Base-by-base conservation (phyloP, 371 early-diverging fungal species). In the Sanchytrium tribonematis region DNA sequence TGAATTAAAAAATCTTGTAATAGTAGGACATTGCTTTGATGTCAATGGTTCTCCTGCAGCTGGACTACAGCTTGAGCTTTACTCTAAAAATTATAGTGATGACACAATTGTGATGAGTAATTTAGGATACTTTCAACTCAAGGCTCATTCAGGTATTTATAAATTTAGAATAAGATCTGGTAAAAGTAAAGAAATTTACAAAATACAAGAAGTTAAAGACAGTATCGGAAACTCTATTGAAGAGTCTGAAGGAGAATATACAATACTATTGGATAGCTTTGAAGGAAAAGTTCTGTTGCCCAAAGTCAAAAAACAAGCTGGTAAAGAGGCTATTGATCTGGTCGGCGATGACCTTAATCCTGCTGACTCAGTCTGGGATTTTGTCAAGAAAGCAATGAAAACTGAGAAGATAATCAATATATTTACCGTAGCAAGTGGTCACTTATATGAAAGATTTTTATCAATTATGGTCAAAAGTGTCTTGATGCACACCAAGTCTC, bases 41-140 rank as follows among this genome's bases (percentile, higher is more conserved):
- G n/a, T n/a, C 16, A 78, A 77, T 28, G 80, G 79, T 48, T 71
- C 75, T 1, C 86, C 93, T 1, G 92, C 93, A 65, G 85, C 90
- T 17, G 94, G 94, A 0, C 80, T 89, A 2, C 90, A 96, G 74
- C 86, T 92, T 68, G 80, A 85, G 5, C 83, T 95, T 17, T 88
- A 87, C 16, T 85, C 87, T 17, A 73, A 74, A 0, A 71, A 75
- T 0, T 70, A 80, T 1, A 80, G 82, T 66, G 85, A 84, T 0
- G 93, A 91, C 72, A 93, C 93, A 0, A 87, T 91, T 32, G 90
- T 93, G 0, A 95, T 95, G 96, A 89, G 90, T 31, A 95, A 95
- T 69, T 79, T 91, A 28, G 96, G 96, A 0, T 95, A 95, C 73
- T 81, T 93, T 72, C 96, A 95, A 74, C 80, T 95, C 31, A 88